Evolutionary conservation across 2,329 filamentous ascomycete species (phyloP).

Genomic region (Alternaria arbusti): DNA sequence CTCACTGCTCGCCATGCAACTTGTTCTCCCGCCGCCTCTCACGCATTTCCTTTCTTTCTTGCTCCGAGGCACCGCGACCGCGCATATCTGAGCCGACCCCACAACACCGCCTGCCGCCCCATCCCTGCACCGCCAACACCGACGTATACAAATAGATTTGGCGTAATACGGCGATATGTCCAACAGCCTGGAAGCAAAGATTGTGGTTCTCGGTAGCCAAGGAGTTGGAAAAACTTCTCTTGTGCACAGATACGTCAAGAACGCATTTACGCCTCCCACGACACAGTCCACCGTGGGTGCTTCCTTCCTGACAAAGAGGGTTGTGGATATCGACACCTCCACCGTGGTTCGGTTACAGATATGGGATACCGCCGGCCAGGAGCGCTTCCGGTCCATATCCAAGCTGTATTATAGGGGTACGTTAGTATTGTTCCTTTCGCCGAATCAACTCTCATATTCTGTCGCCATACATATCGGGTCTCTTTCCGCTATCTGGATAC

Average conservation of each 20-base stretch:
- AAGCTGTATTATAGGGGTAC: constrained; percentile 84
- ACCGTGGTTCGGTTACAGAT: constrained; percentile 91
- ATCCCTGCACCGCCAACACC: constrained; percentile 5
- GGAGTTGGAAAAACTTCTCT: constrained; percentile 81
- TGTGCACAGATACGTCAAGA: constrained; percentile 77
- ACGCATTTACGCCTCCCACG: constrained; percentile 67
- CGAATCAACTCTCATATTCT: neutral
- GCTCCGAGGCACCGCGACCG: constrained; percentile 15
- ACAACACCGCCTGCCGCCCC: neutral
- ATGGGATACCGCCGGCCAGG: constrained; percentile 96
- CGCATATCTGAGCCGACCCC: constrained; percentile 16
- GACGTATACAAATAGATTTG: neutral
- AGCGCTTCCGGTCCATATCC: constrained; percentile 93
- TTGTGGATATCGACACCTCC: constrained; percentile 79
- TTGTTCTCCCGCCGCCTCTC: constrained; percentile 29
- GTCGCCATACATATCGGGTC: neutral
- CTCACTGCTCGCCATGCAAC: constrained; percentile 39
- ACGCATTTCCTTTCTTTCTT: constrained; percentile 20
- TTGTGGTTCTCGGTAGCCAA: constrained; percentile 80
- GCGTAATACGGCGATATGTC: constrained; percentile 28
- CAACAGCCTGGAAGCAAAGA: constrained; percentile 76
- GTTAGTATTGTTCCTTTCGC: constrained; percentile 15
- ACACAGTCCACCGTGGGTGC: constrained; percentile 59
- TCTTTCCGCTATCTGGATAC: neutral
- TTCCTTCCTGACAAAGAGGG: constrained; percentile 68